Base-by-base conservation (phyloP, 2,329 filamentous ascomycete genomes). In the Colletotrichum eleusines region DNA sequence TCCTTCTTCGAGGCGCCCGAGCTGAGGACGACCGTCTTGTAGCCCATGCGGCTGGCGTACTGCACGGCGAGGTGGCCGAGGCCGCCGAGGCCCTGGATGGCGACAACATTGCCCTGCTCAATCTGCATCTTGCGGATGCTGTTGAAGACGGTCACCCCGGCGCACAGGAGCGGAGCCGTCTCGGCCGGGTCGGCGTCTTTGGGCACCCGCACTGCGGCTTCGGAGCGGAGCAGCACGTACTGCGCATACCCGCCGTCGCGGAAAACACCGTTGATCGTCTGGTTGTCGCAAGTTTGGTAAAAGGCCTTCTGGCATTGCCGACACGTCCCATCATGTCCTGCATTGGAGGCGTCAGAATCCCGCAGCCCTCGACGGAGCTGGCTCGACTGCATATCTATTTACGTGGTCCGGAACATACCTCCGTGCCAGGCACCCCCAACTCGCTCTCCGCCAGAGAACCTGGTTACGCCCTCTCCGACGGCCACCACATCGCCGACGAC, bases 61-160 rank as follows among this genome's bases (percentile, higher is more conserved):
- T 94, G 92, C 38, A 95, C 89, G 0, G 92, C 93, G 38, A 95
- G 79, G 79, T 95, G 93, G 2, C 93, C 93, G 0, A 95, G 85
- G 1, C 93, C 93, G 61, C 94, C 90, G 3, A 95, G 84, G 18
- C 92, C 93, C 72, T 95, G 89, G 28, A 90, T 77, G 28, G 87
- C 88, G 0, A 90, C 85, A 0, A 85, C 72, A n/a, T 80, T 82
- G 12, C 88, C 88, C 66, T 86, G 84, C 74, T 84, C 81, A 54
- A 89, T 80, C 31, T 82, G 77, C 73, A 87, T 82, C 78, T 88
- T 87, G 72, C 88, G 85, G 62, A 90, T 85, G 23, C 82, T 80
- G 78, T 90, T 90, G 79, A 89, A 90, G 12, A 89, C 87, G 14
- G 88, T 91, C n/a, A 90, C 86, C 20, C 89, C 89, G 1, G 89